phyloP scores from a whole-genome alignment of 2,329 filamentous ascomycete species.

The Monilinia vaccinii-corymbosi region DNA sequence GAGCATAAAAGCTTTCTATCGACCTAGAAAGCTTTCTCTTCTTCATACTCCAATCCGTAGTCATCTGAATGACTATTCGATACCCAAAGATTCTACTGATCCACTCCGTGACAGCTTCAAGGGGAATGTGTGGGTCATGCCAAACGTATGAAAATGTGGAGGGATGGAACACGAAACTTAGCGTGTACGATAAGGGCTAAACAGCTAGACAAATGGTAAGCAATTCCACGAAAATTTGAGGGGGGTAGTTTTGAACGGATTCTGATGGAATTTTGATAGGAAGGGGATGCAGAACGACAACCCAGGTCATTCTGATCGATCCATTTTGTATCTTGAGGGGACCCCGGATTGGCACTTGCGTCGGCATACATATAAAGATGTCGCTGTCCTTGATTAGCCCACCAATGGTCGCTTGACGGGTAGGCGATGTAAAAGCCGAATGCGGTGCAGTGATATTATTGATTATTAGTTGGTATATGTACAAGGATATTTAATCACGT shows the following conservation, averaged over 20 bases:
- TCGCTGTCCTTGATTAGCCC: not conserved
- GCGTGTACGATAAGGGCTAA: not conserved
- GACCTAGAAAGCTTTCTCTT: too few relatives aligned
- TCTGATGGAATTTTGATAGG: not conserved
- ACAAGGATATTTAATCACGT: constrained; percentile 17
- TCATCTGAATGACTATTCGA: too few relatives aligned
- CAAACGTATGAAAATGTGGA: not conserved
- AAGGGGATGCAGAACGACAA: not conserved
- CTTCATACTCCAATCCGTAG: too few relatives aligned
- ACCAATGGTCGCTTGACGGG: not conserved
- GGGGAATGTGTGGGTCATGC: not conserved
- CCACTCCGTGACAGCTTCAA: too few relatives aligned
- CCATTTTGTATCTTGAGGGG: not conserved
- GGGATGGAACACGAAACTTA: not conserved
- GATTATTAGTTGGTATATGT: not conserved
- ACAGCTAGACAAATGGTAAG: not conserved
- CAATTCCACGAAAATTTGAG: not conserved
- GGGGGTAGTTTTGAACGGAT: not conserved
- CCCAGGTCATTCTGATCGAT: not conserved
- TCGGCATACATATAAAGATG: not conserved
- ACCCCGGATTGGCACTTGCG: not conserved
- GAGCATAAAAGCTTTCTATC: too few relatives aligned
- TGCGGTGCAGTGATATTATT: not conserved
- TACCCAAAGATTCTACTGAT: too few relatives aligned
- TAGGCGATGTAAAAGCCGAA: not conserved